Evolutionary conservation across 805 yeast species (phyloP).

Genomic region (Yarrowia osloensis): DNA sequence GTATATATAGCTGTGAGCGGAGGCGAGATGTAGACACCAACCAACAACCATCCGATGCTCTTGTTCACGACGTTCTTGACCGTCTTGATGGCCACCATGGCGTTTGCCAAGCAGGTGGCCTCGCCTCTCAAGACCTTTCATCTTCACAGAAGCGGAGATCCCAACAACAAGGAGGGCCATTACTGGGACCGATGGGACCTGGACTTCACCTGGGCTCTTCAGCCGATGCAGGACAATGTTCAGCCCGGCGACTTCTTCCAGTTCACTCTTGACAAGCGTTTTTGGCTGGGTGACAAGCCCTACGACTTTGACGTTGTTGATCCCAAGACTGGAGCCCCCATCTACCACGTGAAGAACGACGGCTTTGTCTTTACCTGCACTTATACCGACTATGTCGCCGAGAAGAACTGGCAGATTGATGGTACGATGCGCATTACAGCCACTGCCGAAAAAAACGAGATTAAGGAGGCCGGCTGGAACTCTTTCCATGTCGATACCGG

Average conservation of each 20-base stretch:
- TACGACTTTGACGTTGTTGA: conserved; percentile 17
- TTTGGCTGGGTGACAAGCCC: conserved; percentile 22
- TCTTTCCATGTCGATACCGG: conserved; percentile 1
- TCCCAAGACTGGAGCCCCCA: background rate
- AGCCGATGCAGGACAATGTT: conserved; percentile 4
- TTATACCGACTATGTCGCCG: conserved; percentile 1
- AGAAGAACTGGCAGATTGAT: conserved; percentile 11
- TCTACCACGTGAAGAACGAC: conserved; percentile 9
- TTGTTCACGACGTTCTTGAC: background rate
- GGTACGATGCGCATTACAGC: conserved; percentile 4
- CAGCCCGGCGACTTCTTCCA: conserved; percentile 24
- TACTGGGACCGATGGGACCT: conserved; percentile 7
- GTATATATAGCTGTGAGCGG: background rate
- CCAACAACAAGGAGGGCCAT: conserved; percentile 5
- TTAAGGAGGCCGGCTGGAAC: background rate
- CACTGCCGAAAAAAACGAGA: conserved; percentile 9
- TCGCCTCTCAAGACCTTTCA: conserved; percentile 18
- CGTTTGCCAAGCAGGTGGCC: conserved; percentile 10
- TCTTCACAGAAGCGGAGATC: background rate
- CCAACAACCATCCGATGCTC: background rate
- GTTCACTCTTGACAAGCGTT: background rate
- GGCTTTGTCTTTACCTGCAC: background rate
- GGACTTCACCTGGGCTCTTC: background rate
- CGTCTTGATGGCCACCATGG: conserved; percentile 15
- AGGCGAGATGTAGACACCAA: background rate